phyloP scores from a whole-genome alignment of 345 rosid genomes.

The Euphorbia peplus region DNA sequence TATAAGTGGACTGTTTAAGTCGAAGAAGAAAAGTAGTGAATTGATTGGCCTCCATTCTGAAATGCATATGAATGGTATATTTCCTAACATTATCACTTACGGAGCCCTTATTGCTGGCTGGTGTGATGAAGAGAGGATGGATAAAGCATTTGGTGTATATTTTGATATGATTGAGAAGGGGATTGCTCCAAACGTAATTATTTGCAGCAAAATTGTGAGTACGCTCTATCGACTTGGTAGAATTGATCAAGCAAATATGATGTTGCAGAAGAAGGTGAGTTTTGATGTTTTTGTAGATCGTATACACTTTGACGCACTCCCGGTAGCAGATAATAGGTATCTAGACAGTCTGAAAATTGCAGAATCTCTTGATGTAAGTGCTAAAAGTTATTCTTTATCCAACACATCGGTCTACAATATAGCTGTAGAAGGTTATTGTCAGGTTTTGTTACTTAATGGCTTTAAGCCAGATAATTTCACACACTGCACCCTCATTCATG shows the following conservation, averaged over 20 bases:
- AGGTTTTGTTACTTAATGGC: constrained; percentile 36
- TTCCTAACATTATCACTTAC: constrained; percentile 53
- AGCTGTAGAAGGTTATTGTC: constrained; percentile 52
- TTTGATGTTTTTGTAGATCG: constrained; percentile 40
- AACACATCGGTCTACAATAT: constrained; percentile 60
- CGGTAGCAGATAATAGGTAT: constrained; percentile 22
- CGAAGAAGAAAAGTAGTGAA: constrained; percentile 36
- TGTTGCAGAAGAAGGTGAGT: constrained; percentile 53
- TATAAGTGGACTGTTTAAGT: constrained; percentile 49
- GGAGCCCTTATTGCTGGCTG: constrained; percentile 62
- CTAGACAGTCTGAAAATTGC: constrained; percentile 44
- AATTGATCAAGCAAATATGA: constrained; percentile 61
- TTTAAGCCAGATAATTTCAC: constrained; percentile 63
- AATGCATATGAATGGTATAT: constrained; percentile 36
- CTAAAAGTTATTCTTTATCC: constrained; percentile 41
- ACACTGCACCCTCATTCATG: constrained; percentile 59
- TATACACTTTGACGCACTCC: constrained; percentile 26
- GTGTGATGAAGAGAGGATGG: constrained; percentile 59
- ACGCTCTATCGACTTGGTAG: constrained; percentile 52
- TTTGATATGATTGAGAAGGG: constrained; percentile 63
- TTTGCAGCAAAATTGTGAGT: constrained; percentile 65
- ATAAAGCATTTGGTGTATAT: constrained; percentile 54
- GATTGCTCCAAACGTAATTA: constrained; percentile 46
- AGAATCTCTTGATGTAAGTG: constrained; percentile 37
- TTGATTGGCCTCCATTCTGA: constrained; percentile 46